Evolutionary conservation across 192 early-diverging fungal species (phyloP), one percentile per base, ranked within the genome.

Genomic region (Lunasporangiospora selenospora): DNA sequence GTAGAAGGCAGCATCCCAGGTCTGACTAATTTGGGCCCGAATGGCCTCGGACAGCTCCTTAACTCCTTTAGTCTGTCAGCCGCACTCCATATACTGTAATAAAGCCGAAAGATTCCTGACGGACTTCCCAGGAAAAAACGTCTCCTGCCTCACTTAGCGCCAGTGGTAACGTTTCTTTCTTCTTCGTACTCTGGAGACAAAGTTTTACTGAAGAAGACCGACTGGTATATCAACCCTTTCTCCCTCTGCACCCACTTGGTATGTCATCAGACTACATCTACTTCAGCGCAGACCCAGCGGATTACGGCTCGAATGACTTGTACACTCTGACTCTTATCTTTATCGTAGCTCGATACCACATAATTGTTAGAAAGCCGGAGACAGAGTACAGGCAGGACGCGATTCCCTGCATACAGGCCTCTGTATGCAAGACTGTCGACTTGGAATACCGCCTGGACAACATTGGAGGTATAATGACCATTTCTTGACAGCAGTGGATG

Each of bases 401-500:
- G 47, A 45, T 41, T 15, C 21, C 27, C 42, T 4, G 42, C 47
- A 0, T 50, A 38, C 18, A 47, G 45, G 0, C 58, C 41, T 32
- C 38, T 51, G 27, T 39, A 61, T 42, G 38, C 58, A 1, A 23
- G 38, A 21, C 29, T 61, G 18, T 42, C 42, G 34, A 60, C 51
- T 39, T 19, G 49, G 37, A 42, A 7, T 18, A 33, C 58, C 51
- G 47, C 19, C 7, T 61, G 7, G 13, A 29, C 8, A 30, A 50
- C 26, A 3, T 10, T 23, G 58, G 38, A 61, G 42, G 11, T 38
- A 61, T 6, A 13, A 13, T 27, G 36, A 50, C 58, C 38, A 50
- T 61, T 32, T 30, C 58, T 4, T 50, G 47, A 26, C 58, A 61
- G 47, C 49, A 47, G 51, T 50, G 58, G 57, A 59, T 59, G 57